phyloP scores from a whole-genome alignment of 2,329 filamentous ascomycete species.

The Zasmidium angulare region DNA sequence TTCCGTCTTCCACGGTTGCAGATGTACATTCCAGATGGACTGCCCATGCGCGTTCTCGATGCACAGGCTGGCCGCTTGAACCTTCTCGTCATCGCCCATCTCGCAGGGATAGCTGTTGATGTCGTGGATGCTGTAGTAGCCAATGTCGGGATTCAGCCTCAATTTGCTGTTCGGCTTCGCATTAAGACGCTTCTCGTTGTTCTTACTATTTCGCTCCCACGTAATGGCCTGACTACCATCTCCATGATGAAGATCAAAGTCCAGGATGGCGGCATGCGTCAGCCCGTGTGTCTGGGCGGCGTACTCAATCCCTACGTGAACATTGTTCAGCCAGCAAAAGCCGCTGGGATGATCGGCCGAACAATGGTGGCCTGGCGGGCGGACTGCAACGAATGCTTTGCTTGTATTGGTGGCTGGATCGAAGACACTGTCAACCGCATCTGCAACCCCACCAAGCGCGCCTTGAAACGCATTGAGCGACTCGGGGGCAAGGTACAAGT shows the following conservation, averaged over 20 bases:
- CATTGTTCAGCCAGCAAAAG: slow-evolving; percentile 98
- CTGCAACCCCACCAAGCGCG: slow-evolving; percentile 86
- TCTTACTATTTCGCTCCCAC: slow-evolving; percentile 82
- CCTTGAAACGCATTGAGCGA: slow-evolving; percentile 87
- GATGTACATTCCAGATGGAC: slow-evolving; percentile 92
- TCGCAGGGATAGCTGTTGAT: slow-evolving; percentile 99
- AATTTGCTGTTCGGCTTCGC: slow-evolving; percentile 31
- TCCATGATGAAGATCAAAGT: slow-evolving; percentile 89
- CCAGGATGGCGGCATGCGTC: slow-evolving; percentile 90
- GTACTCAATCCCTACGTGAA: slow-evolving; percentile 94
- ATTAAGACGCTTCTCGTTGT: slow-evolving; percentile 39
- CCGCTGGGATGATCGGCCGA: slow-evolving; percentile 86
- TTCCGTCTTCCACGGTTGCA: slow-evolving; percentile 80
- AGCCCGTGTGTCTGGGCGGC: slow-evolving; percentile 79
- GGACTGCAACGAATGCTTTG: slow-evolving; percentile 84
- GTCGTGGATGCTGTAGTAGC: slow-evolving; percentile 95
- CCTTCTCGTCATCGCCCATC: slow-evolving; percentile 86
- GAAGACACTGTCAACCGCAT: slow-evolving; percentile 87
- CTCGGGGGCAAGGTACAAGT: slow-evolving; percentile 85
- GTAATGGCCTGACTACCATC: slow-evolving; percentile 94
- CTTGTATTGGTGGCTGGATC: slow-evolving; percentile 40
- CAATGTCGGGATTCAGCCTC: slow-evolving; percentile 56
- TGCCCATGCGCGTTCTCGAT: slow-evolving; percentile 93
- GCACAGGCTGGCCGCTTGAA: slow-evolving; percentile 90
- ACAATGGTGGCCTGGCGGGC: slow-evolving; percentile 94